Conservation (phyloP, 805 yeast species). For the Yarrowia deformans region DNA sequence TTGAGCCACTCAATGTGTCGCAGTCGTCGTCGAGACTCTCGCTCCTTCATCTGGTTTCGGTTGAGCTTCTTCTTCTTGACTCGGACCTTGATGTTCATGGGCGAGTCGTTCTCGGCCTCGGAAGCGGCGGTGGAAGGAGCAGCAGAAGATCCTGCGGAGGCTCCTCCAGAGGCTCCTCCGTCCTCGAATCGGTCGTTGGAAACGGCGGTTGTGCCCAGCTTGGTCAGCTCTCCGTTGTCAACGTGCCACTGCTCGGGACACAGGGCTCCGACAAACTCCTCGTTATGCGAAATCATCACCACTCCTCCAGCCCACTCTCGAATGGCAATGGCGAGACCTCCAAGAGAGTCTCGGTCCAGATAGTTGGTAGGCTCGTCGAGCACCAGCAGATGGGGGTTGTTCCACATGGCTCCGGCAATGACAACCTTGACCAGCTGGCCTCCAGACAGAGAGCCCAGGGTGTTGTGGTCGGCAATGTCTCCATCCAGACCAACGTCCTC, state of each 20-base stretch:
- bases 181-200: slow-evolving; percentile 85
- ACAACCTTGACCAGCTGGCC: slow-evolving; percentile 98
- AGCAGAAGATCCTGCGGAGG: slow-evolving; percentile 55
- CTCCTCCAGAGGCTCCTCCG: slow-evolving; percentile 38
- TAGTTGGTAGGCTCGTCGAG: slow-evolving; percentile 98
- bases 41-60: slow-evolving; percentile 90
- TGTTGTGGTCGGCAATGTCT: slow-evolving; percentile 98
- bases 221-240: slow-evolving; percentile 87
- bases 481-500: slow-evolving; percentile 98
- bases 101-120: slow-evolving; percentile 70
- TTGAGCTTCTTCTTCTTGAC: slow-evolving; percentile 96
- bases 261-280: slow-evolving; percentile 94
- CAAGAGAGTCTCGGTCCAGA: slow-evolving; percentile 96
- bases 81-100: slow-evolving; percentile 93
- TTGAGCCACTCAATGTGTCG: slow-evolving; percentile 94
- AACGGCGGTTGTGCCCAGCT: slow-evolving; percentile 78
- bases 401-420: slow-evolving; percentile 99
- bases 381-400: slow-evolving; percentile 95
- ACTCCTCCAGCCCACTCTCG: slow-evolving; percentile 99
- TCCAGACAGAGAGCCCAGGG: slow-evolving; percentile 94
- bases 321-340: slow-evolving; percentile 96
- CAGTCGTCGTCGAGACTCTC: slow-evolving; percentile 91
- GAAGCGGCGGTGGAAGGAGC: slow-evolving; percentile 58
- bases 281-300: slow-evolving; percentile 97
- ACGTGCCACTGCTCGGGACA: slow-evolving; percentile 99